Evolutionary conservation across 1,284 basidiomycete genomes (phyloP).

Genomic region (Marasmius oreades): DNA sequence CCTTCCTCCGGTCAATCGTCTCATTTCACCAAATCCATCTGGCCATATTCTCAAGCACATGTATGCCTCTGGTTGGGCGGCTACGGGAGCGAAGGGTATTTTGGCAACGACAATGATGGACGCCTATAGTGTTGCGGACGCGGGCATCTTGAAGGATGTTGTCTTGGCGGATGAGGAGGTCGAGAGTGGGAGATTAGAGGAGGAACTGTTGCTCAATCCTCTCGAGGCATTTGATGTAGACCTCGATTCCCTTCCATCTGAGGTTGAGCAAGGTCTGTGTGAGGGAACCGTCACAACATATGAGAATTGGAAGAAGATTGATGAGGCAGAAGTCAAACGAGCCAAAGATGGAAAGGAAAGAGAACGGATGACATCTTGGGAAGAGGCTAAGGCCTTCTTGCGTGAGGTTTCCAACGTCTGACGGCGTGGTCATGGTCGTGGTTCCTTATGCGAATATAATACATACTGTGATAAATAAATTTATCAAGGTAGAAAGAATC

Average conservation of each 20-base stretch:
- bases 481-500: no score
- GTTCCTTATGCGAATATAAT: no score
- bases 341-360: constrained; percentile 71
- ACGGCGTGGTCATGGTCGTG: no score
- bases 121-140: constrained; percentile 78
- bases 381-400: constrained; percentile 44
- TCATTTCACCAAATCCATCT: constrained; percentile 33
- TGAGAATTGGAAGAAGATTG: constrained; percentile 65
- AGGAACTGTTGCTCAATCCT: constrained; percentile 31
- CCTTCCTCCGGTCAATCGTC: constrained; percentile 43
- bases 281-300: constrained; percentile 53
- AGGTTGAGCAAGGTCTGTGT: constrained; percentile 52
- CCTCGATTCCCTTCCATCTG: constrained; percentile 43
- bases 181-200: constrained; percentile 22
- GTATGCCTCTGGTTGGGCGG: constrained; percentile 96
- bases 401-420: constrained; percentile 19
- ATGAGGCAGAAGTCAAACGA: constrained; percentile 61
- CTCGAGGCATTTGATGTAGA: constrained; percentile 23
- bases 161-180: constrained; percentile 13
- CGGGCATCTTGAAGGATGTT: constrained; percentile 54
- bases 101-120: constrained; percentile 94
- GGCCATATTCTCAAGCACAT: constrained; percentile 49
- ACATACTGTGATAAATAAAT: no score
- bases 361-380: constrained; percentile 70
- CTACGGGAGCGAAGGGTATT: constrained; percentile 89